Base-by-base conservation (phyloP, 805 yeast species). In the Debaryomyces hansenii region DNA sequence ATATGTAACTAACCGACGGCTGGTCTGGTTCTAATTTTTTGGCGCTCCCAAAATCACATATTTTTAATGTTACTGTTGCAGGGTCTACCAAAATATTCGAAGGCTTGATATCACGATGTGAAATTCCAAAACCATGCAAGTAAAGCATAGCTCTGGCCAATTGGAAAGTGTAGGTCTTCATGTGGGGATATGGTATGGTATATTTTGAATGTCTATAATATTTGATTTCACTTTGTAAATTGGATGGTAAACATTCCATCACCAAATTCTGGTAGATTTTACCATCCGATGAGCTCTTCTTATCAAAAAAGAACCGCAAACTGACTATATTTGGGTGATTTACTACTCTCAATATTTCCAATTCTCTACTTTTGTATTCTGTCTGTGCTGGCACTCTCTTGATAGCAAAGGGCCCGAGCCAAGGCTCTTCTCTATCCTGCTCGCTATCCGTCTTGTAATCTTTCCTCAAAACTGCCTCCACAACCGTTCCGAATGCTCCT, bases 1-100 rank as follows among this genome's bases (percentile, higher is more conserved):
- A 96, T 48, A 94, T 94, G 63, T 94, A 94, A 42, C 96, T 86
- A 52, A 91, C 96, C 1, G 95, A 85, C n/a, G 94, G 88, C 63
- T 87, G 91, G 52, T 82, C 80, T 35, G 80, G 80, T 62, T 86
- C 92, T 52, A 87, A 73, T 62, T 83, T 82, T 64, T 87, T 87
- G 5, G 96, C 95, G 36, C 88, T 81, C 18, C 96, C 96, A 66
- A 87, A 87, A 67, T 87, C 96, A 66, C 95, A 87, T 42, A 87
- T 84, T 62, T 87, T 87, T 50, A 87, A 72, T 5, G 77, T 67
- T 35, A 88, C 84, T 1, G 79, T 75, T 9, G 74, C 61, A 5
- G 94, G 92, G 55, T 87, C 89, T 31, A 87, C 86, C 54, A 87
- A 73, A 33, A 87, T 84, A 61, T 87, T 87, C 18, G 90, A 84